Evolutionary conservation across 805 yeast genomes (phyloP).

Genomic region (Metschnikowia chrysomelidarum): DNA sequence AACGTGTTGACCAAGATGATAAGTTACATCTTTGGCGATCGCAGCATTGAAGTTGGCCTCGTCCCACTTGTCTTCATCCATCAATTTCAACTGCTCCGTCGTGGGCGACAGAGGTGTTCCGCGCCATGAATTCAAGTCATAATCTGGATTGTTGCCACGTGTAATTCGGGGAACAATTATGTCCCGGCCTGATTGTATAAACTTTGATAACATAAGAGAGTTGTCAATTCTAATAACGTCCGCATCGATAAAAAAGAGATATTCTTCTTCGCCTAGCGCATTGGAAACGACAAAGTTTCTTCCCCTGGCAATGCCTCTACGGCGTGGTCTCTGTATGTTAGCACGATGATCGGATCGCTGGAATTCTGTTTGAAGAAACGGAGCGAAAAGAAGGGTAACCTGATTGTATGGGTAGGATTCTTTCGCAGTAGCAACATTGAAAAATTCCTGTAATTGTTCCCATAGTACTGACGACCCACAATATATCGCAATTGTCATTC

Average conservation of each 20-base stretch:
- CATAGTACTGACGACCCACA: slow-evolving; percentile 30
- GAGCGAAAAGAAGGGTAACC: slow-evolving; percentile 11
- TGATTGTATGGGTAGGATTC: slow-evolving; percentile 2
- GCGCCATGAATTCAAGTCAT: slow-evolving; percentile 39
- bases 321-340: slow-evolving; percentile 29
- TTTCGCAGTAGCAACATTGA: slow-evolving; percentile 11
- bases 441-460: slow-evolving; percentile 16
- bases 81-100: slow-evolving; percentile 11
- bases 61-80: slow-evolving; percentile 21
- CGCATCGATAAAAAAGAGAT: slow-evolving; percentile 35
- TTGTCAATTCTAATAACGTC: slow-evolving; percentile 28
- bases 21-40: slow-evolving; percentile 26
- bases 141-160: slow-evolving; percentile 26
- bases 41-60: slow-evolving; percentile 31
- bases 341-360: slow-evolving; percentile 5
- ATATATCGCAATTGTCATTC: slow-evolving; percentile 28
- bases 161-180: slow-evolving; percentile 36
- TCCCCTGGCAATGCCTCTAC: slow-evolving; percentile 34
- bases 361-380: slow-evolving; percentile 9
- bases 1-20: slow-evolving; percentile 25
- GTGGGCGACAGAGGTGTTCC: slow-evolving; percentile 35
- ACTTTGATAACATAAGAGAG: slow-evolving; percentile 22
- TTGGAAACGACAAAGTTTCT: slow-evolving; percentile 33
- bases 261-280: slow-evolving; percentile 27
- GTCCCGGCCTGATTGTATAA: slow-evolving; percentile 28